A percentile compares a stretch with the other conserved stretches of the same genome.
phyloP scores from a whole-genome alignment of 2,329 filamentous ascomycete species.

The Pleomassaria siparia region DNA sequence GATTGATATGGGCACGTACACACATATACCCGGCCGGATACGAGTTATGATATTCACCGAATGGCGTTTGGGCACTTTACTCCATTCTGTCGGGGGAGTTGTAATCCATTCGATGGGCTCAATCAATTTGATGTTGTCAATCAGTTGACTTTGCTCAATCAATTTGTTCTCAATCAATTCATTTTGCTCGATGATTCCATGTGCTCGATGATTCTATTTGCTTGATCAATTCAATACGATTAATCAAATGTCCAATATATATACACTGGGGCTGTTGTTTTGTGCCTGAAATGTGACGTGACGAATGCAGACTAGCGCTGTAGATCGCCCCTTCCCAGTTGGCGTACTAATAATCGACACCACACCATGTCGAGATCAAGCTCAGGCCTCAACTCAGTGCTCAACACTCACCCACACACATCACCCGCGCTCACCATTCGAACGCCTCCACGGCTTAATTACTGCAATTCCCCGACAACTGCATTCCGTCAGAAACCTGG shows the following conservation, averaged over 20 bases:
- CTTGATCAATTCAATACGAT: no score
- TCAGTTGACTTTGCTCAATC: not conserved
- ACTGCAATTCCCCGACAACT: not conserved
- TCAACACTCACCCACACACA: not conserved
- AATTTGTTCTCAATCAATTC: no score
- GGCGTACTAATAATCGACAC: constrained; percentile 24
- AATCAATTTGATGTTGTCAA: not conserved
- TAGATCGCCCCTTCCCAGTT: constrained; percentile 5
- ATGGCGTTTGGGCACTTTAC: not conserved
- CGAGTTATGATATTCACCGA: constrained; percentile 2
- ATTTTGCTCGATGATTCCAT: no score
- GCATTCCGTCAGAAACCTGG: not conserved
- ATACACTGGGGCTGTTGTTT: not conserved
- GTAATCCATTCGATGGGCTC: no score
- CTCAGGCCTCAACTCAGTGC: constrained; percentile 6
- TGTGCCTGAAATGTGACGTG: not conserved
- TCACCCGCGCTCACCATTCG: not conserved
- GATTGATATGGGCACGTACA: not conserved
- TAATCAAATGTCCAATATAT: no score
- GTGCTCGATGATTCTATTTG: no score
- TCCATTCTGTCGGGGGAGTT: not conserved
- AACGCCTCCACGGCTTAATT: not conserved
- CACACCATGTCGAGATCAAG: constrained; percentile 24
- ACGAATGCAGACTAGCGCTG: not conserved
- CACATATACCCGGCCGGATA: constrained; percentile 2